Percentiles rank a stretch among this genome's conserved stretches.
These are phyloP conservation scores for Hibiscus trionum DNA, from an alignment of 345 rosid genomes.

Conservation along the genomic window DNA sequence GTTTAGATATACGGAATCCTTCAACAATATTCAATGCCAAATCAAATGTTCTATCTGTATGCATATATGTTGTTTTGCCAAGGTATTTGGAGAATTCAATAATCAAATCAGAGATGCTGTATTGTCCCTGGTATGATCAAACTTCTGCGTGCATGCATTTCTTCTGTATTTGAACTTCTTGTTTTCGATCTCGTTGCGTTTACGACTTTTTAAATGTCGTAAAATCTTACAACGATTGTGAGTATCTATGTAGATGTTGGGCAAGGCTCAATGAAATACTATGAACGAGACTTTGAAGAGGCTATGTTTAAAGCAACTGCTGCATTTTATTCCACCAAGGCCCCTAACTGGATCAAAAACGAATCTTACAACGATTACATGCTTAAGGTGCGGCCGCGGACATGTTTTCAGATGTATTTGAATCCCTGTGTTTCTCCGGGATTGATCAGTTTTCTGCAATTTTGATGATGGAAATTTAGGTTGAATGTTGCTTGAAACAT, in stretches of 20 bases:
- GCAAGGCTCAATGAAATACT: slow-evolving; percentile 41
- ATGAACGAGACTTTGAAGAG: slow-evolving; percentile 48
- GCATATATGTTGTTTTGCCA: slow-evolving; percentile 6
- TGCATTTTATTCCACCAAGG: slow-evolving; percentile 56
- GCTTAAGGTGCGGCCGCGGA: slow-evolving; percentile 29
- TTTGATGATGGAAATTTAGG: slow-evolving; percentile 22
- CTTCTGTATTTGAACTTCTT: background rate
- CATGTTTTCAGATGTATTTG: background rate
- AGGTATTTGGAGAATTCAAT: slow-evolving; percentile 23
- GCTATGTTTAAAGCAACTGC: slow-evolving; percentile 45
- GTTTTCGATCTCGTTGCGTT: background rate
- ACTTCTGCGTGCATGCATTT: background rate
- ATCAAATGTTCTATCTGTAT: background rate
- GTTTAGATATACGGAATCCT: too few relatives aligned
- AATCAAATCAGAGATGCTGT: slow-evolving; percentile 44
- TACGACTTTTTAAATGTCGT: too few relatives aligned
- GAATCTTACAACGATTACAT: slow-evolving; percentile 56
- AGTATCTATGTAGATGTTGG: slow-evolving; percentile 58
- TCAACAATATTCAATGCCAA: background rate
- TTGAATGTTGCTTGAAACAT: slow-evolving; percentile 50
- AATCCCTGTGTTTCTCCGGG: background rate
- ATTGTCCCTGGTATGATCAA: slow-evolving; percentile 34
- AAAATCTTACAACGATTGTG: too few relatives aligned
- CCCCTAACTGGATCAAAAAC: slow-evolving; percentile 47
- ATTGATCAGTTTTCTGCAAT: background rate